These are phyloP conservation scores for Purpureocillium takamizusanense DNA, from an alignment of 2,329 filamentous ascomycete genomes.

Conservation along the genomic window DNA sequence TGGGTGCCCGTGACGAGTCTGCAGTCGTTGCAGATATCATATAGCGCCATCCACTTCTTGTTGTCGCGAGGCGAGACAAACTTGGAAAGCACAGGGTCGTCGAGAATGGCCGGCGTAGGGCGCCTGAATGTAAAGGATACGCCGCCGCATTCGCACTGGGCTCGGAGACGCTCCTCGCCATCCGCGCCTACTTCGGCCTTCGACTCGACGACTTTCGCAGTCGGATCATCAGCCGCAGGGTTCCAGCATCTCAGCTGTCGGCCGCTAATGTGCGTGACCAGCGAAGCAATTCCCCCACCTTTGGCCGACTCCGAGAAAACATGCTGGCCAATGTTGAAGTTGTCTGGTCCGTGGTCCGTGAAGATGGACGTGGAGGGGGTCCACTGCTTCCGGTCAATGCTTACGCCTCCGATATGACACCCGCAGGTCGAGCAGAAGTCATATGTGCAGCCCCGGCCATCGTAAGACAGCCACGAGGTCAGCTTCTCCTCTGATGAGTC, in stretches of 20 bases:
- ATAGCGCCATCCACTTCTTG: slow-evolving; percentile 31
- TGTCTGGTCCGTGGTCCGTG: slow-evolving; percentile 20
- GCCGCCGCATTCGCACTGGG: slow-evolving; percentile 36
- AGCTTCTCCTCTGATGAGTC: slow-evolving; percentile 28
- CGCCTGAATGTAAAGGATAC: slow-evolving; percentile 35
- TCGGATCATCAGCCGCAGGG: slow-evolving; percentile 18
- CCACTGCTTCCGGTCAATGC: slow-evolving; percentile 24
- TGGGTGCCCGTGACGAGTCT: slow-evolving; percentile 32
- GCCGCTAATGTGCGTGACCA: slow-evolving; percentile 22
- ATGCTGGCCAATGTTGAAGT: slow-evolving; percentile 25
- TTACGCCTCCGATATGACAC: slow-evolving; percentile 31
- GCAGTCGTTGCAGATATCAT: slow-evolving; percentile 36
- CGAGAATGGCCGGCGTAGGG: slow-evolving; percentile 21
- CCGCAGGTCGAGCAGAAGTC: slow-evolving; percentile 38
- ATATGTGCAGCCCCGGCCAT: slow-evolving; percentile 19
- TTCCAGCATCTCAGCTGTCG: slow-evolving; percentile 24
- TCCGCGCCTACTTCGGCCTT: slow-evolving; percentile 20
- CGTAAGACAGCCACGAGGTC: slow-evolving; percentile 25
- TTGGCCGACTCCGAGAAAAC: slow-evolving; percentile 25
- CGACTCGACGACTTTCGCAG: slow-evolving; percentile 16
- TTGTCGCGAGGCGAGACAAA: slow-evolving; percentile 27
- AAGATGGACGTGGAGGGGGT: slow-evolving; percentile 31
- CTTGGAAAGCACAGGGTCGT: slow-evolving; percentile 18
- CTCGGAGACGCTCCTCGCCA: slow-evolving; percentile 30
- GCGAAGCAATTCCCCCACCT: slow-evolving; percentile 25